Base-by-base conservation (phyloP, 2,329 filamentous ascomycete genomes). In the Zymoseptoria tritici region DNA sequence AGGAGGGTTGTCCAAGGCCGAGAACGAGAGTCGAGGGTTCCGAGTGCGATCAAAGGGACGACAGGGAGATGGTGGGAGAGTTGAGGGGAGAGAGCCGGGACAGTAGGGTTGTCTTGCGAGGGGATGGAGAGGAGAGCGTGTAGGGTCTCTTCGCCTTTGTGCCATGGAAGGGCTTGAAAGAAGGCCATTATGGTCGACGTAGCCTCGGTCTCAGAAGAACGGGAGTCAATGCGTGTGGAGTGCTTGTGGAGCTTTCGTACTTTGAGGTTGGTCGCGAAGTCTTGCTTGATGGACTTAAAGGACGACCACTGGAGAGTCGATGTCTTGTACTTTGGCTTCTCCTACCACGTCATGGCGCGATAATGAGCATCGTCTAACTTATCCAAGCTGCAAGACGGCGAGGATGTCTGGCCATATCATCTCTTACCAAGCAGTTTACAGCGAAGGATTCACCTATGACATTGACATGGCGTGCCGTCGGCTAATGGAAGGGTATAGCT, bases 1-100 rank as follows among this genome's bases (percentile, higher is more conserved):
- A 88, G 88, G 7, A 95, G 63, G 0, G 88, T 88, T 16, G 87
- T 88, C 90, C 90, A 95, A 1, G 88, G 89, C 20, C 83, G 77
- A 2, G 81, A 81, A 20, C 84, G 68, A 2, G 75, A 73, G 68
- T 94, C 90, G 1, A 92, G 74, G 0, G 88, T 83, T 1, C 90
- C 90, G 19, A 95, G 75, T 0, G 89, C 89, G 13, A 94, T 77
- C 7, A 94, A 78, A 0, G 89, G 85, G 0, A 84, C 85, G 16
- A 76, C 75, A 55, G 81, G 78, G 2, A 91, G 79, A 62, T 89
- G 81, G 62, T 79, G 76, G 1, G 79, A 83, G 21, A 87, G 86
- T 16, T 83, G 79, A 4, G 79, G 78, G 0, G 84, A 84, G 1
- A 94, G 79, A 57, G 84, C 84, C 0, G 81, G 77, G 0, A 80